phyloP scores from a whole-genome alignment of 176 grass and related monocot genomes.

The Eleusine coracana region DNA sequence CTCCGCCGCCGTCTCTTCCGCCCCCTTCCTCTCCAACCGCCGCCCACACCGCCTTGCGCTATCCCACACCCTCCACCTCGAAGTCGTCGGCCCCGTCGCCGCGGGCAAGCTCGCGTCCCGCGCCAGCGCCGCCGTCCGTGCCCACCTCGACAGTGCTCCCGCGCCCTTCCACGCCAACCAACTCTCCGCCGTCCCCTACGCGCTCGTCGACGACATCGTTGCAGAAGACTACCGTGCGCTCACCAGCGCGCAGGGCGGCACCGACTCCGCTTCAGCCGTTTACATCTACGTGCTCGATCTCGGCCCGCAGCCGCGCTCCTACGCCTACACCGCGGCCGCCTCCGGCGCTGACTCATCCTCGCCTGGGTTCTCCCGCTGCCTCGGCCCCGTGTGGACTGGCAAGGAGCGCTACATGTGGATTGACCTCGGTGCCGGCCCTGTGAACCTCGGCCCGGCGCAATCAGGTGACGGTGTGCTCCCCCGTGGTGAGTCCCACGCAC shows the following conservation, averaged over 20 bases:
- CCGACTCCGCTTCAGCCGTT: slow-evolving; percentile 56
- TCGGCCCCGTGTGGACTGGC: slow-evolving; percentile 78
- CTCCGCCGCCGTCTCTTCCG: slow-evolving; percentile 52
- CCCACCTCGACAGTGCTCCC: slow-evolving; percentile 48
- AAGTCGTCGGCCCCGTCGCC: slow-evolving; percentile 36
- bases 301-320: slow-evolving; percentile 58
- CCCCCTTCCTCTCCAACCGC: slow-evolving; percentile 52
- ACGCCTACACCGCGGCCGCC: slow-evolving; percentile 70
- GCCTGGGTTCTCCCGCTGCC: slow-evolving; percentile 68
- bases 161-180: slow-evolving; percentile 65
- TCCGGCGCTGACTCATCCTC: slow-evolving; percentile 48
- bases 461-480: slow-evolving; percentile 88
- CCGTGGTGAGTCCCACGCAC: slow-evolving; percentile 91
- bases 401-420: slow-evolving; percentile 97
- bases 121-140: slow-evolving; percentile 28
- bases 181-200: slow-evolving; percentile 77
- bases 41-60: slow-evolving; percentile 52
- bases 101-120: slow-evolving; percentile 32
- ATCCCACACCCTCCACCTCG: slow-evolving; percentile 55
- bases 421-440: slow-evolving; percentile 79
- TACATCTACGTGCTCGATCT: slow-evolving; percentile 93
- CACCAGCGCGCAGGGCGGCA: slow-evolving; percentile 27
- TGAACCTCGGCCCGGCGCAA: slow-evolving; percentile 85
- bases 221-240: slow-evolving; percentile 59
- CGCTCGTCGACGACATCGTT: slow-evolving; percentile 63